These are phyloP conservation scores for Aspergillus clavatus DNA, from an alignment of 2,329 filamentous ascomycete species.

Conservation along the genomic window DNA sequence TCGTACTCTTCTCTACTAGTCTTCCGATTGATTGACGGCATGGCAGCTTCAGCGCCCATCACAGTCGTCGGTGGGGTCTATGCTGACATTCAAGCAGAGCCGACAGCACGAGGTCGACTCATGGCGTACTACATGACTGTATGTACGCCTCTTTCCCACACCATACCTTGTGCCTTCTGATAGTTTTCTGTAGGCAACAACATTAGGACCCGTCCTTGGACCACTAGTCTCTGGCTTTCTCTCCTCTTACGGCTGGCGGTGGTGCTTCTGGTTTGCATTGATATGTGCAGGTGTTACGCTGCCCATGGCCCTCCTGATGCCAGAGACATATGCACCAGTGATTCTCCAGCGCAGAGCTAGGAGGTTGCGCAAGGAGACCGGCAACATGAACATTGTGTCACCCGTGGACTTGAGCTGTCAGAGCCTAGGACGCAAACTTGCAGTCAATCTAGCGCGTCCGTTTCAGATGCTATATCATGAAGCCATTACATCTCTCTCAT, in stretches of 20 bases:
- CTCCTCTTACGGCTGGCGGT: no score
- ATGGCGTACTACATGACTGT: constrained; percentile 43
- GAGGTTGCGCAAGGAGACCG: constrained; percentile 43
- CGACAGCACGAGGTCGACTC: constrained; percentile 37
- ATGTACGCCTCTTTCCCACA: no score
- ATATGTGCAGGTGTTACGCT: no score
- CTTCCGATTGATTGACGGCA: constrained; percentile 45
- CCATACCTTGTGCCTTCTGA: no score
- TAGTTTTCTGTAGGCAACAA: no score
- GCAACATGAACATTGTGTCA: constrained; percentile 46
- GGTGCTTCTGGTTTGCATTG: no score
- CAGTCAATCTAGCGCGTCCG: constrained; percentile 63
- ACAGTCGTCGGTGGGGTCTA: constrained; percentile 44
- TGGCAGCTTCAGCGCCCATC: constrained; percentile 43
- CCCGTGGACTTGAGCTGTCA: constrained; percentile 51
- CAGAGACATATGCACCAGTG: constrained; percentile 58
- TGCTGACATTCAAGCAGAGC: constrained; percentile 46
- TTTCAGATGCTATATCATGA: constrained; percentile 67
- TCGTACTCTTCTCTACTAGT: constrained; percentile 40
- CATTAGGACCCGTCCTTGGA: constrained; percentile 40
- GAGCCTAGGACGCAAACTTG: no score
- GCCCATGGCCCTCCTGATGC: constrained; percentile 54
- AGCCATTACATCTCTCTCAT: constrained; percentile 64
- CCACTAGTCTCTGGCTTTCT: constrained; percentile 40
- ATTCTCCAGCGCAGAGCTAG: no score